phyloP scores from a whole-genome alignment of 495 filamentous ascomycete species.

The Penicillium lagena region DNA sequence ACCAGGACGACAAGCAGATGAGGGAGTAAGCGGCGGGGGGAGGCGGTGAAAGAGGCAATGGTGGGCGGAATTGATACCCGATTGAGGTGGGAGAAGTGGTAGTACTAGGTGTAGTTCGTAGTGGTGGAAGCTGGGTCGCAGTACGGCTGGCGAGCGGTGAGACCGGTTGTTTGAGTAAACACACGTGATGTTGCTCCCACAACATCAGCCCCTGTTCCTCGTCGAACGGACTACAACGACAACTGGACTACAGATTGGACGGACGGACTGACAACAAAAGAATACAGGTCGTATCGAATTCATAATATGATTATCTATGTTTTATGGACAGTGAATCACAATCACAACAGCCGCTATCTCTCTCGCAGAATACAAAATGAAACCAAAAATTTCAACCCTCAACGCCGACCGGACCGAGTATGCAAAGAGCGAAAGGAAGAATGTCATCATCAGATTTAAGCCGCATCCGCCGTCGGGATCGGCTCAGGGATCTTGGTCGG shows the following conservation, averaged over 20 bases:
- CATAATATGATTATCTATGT: not conserved
- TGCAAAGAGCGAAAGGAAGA: constrained; percentile 11
- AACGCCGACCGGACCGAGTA: constrained; percentile 13
- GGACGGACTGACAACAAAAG: not conserved
- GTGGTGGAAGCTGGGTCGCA: too few species aligned
- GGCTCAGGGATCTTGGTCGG: constrained; percentile 68
- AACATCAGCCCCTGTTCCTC: not conserved
- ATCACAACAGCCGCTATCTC: not conserved
- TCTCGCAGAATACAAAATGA: too few species aligned
- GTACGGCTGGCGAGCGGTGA: too few species aligned
- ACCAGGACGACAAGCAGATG: constrained; percentile 30
- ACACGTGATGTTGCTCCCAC: not conserved
- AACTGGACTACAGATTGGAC: too few species aligned
- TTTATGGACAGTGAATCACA: not conserved
- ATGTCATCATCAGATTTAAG: constrained; percentile 15
- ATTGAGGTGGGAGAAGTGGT: constrained; percentile 1
- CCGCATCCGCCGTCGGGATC: constrained; percentile 42
- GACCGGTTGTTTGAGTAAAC: too few species aligned
- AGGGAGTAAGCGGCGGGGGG: constrained; percentile 48
- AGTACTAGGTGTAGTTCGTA: too few species aligned
- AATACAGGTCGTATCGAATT: constrained; percentile 1
- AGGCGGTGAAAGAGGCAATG: constrained; percentile 20
- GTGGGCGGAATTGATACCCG: not conserved
- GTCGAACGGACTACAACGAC: too few species aligned
- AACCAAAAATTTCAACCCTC: too few species aligned